These are phyloP conservation scores for Gomphus sp. DNA, from an alignment of 1,284 basidiomycete genomes.

Conservation along the genomic window DNA sequence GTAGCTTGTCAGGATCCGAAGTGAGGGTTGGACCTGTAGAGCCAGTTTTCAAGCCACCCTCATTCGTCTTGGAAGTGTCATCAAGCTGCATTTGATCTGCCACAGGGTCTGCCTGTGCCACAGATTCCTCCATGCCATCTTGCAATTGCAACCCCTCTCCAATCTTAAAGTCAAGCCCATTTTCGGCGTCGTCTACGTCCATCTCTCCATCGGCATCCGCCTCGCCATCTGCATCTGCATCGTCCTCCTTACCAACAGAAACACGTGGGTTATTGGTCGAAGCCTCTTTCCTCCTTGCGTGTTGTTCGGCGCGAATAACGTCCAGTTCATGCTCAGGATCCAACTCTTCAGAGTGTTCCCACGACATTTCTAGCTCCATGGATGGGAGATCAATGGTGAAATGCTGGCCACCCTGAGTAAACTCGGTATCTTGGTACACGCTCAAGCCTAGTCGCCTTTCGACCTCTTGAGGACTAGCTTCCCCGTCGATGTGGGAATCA, in stretches of 20 bases:
- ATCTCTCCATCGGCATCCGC: conserved; percentile 14
- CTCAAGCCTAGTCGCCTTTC: conserved; percentile 8
- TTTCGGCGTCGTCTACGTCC: conserved; percentile 18
- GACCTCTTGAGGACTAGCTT: conserved; percentile 41
- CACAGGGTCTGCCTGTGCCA: neutral
- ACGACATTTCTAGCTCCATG: neutral
- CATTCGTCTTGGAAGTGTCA: neutral
- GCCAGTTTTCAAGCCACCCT: conserved; percentile 22
- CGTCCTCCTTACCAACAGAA: conserved; percentile 10
- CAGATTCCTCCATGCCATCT: neutral
- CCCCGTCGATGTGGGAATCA: conserved; percentile 14
- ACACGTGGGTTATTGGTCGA: neutral
- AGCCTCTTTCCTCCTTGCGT: neutral
- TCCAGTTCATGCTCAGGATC: conserved; percentile 8
- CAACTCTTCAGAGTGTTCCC: conserved; percentile 1
- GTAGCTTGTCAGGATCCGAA: conserved; percentile 29
- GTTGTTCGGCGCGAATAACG: conserved; percentile 1
- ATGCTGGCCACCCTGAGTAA: neutral
- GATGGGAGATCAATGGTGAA: conserved; percentile 1
- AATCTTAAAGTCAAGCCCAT: neutral
- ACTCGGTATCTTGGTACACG: conserved; percentile 1
- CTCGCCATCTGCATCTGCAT: conserved; percentile 12
- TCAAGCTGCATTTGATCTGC: neutral
- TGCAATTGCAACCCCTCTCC: conserved; percentile 20
- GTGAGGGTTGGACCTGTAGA: conserved; percentile 45